Base-by-base conservation (phyloP, 371 early-diverging fungal genomes). In the Mortierella sp. region DNA sequence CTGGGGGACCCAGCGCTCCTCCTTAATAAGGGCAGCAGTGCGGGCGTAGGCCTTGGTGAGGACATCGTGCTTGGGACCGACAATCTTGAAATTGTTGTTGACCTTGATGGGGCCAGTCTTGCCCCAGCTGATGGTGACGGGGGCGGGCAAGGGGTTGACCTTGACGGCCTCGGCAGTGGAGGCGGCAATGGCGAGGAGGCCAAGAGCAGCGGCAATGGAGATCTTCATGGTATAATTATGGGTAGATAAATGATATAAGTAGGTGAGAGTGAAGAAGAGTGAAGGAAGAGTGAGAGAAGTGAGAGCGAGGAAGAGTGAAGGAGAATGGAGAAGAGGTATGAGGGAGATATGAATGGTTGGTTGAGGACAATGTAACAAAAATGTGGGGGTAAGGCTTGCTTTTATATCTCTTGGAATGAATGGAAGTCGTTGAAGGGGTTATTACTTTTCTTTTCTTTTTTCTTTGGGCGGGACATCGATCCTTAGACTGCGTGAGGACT, bases 1-100 rank as follows among this genome's bases (percentile, higher is more conserved):
- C 70, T 79, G 79, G 38, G 86, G 86, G 71, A 86, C 35, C 86
- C 86, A 86, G 35, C 82, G 82, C 71, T 86, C 82, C 32, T 82
- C 73, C 71, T 79, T 81, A 70, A 86, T 86, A 49, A 82, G 56
- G 14, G 70, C 65, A 24, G 80, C 80, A 38, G 86, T 82, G 38
- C 86, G 86, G 27, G 76, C 72, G 41, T 77, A 82, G 24, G 86
- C 86, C 35, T 82, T 79, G 73, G 58, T 38, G 44, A 86, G 80
- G 48, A 82, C 51, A 7, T 82, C 77, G 58, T 79, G 49, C 41
- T 73, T 81, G 46, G 85, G 73, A 16, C 85, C 85, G 27, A 65
- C 56, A 46, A 84, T 84, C 46, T 60, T 74, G 75, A 82, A 86
- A 54, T 80, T 75, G 80, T 82, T 78, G 74, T 58, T 74, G 56